These are phyloP conservation scores for Yamadazyma atmosphaerica DNA, from an alignment of 1,139 yeast genomes.

Conservation along the genomic window DNA sequence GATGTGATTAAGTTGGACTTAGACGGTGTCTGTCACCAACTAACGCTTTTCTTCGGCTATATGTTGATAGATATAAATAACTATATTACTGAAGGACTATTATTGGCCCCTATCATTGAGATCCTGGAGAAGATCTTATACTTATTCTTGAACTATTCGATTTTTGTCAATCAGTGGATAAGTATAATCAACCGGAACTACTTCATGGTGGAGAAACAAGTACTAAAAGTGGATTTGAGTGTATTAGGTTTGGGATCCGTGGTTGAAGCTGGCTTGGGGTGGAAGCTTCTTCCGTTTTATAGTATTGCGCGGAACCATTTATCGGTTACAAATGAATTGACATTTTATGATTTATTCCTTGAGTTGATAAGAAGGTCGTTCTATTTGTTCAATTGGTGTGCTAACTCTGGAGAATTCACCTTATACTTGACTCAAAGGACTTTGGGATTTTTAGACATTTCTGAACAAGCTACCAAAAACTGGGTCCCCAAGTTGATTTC, in stretches of 20 bases:
- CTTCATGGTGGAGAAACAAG: slow-evolving; percentile 2
- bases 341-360: not conserved
- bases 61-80: slow-evolving; percentile 1
- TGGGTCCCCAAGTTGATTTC: not conserved
- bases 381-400: slow-evolving; percentile 1
- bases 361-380: not conserved
- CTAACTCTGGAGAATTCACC: slow-evolving; percentile 2
- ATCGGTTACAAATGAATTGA: slow-evolving; percentile 1
- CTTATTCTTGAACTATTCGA: not conserved
- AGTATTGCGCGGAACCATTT: slow-evolving; percentile 2
- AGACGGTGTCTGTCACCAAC: not conserved
- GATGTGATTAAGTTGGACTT: not conserved
- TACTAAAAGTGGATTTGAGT: slow-evolving; percentile 2
- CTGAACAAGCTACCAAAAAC: not conserved
- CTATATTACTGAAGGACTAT: not conserved
- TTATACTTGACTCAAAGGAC: slow-evolving; percentile 1
- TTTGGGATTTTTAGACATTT: slow-evolving; percentile 1
- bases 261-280: not conserved
- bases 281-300: slow-evolving; percentile 6
- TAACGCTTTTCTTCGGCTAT: slow-evolving; percentile 2
- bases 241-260: slow-evolving; percentile 1
- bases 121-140: slow-evolving; percentile 1
- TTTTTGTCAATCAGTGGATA: slow-evolving; percentile 1
- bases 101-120: not conserved
- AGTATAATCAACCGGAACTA: not conserved